These are phyloP conservation scores for Taiwanofungus camphoratus DNA, from an alignment of 1,284 basidiomycete genomes.

Conservation along the genomic window DNA sequence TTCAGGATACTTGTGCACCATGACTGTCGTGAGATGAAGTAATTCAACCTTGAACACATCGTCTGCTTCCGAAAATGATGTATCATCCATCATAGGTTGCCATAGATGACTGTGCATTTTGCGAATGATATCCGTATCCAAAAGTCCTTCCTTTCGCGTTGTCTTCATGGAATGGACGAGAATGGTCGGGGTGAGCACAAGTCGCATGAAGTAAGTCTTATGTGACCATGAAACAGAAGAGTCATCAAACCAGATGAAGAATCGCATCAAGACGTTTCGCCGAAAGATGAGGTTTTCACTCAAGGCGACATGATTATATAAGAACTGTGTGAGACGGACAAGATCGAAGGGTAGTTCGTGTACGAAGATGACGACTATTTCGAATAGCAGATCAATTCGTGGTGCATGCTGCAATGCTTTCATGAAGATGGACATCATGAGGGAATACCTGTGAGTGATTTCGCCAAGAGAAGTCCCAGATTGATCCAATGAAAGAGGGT, in stretches of 20 bases:
- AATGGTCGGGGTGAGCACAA: conserved; percentile 86
- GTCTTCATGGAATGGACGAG: conserved; percentile 68
- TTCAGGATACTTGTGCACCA: conserved; percentile 81
- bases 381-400: conserved; percentile 86
- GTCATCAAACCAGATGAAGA: conserved; percentile 81
- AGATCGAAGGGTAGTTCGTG: conserved; percentile 82
- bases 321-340: conserved; percentile 78
- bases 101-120: conserved; percentile 75
- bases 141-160: conserved; percentile 46
- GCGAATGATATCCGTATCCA: conserved; percentile 68
- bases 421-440: conserved; percentile 76
- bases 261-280: conserved; percentile 79
- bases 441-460: conserved; percentile 56
- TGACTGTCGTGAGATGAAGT: conserved; percentile 84
- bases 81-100: conserved; percentile 66
- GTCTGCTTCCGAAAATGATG: conserved; percentile 57
- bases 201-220: conserved; percentile 84
- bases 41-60: conserved; percentile 89
- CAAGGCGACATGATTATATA: conserved; percentile 82
- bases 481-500: conserved; percentile 44
- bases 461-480: conserved; percentile 44
- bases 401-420: conserved; percentile 61
- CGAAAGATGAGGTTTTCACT: conserved; percentile 63
- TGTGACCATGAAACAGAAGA: conserved; percentile 63
- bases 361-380: conserved; percentile 81